Evolutionary conservation across 345 rosid genomes (phyloP), one percentile per base, ranked within the genome.

Genomic region (Eucalyptus albens): DNA sequence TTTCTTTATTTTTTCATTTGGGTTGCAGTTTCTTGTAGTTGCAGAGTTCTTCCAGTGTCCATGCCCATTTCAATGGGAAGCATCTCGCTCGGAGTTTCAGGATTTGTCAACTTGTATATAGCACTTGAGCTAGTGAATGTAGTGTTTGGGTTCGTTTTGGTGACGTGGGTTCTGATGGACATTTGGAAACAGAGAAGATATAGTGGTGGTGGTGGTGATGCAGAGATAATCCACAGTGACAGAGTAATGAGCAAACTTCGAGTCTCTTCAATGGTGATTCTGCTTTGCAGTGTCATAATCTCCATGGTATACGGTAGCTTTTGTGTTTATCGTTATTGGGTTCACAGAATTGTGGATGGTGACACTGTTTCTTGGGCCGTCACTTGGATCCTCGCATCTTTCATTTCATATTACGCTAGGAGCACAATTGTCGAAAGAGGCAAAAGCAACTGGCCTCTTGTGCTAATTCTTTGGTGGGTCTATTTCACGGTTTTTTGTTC

Each of bases 401-500:
- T 88, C 13, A 87, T 92, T 88, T 87, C 89, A n/a, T 31, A 91
- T 31, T 89, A 82, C 88, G 86, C 93, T 14, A 87, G 87, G 81
- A 69, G 10, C 81, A 31, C 81, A 17, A 33, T 69, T 69, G 22
- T 67, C 86, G 88, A 92, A 29, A 53, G 65, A 65, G 90, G 55
- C 31, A 86, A 83, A 14, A 91, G 89, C 15, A 91, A 72, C 22
- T 93, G 95, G 95, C 95, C 96, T 62, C 11, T 90, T 26, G 92
- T 92, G 29, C 91, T 95, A 13, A 40, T 92, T 82, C 87, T 93
- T 22, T 95, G 95, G 95, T 94, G 96, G 96, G 62, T 91, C 37
- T 86, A 89, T 89, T 91, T 89, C 87, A 90, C 90, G 87, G 72
- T 92, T 42, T 72, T 90, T 44, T 86, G 44, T 69, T 86, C 87